phyloP scores from a whole-genome alignment of 2,329 filamentous ascomycete species.

The Claviceps sp. region DNA sequence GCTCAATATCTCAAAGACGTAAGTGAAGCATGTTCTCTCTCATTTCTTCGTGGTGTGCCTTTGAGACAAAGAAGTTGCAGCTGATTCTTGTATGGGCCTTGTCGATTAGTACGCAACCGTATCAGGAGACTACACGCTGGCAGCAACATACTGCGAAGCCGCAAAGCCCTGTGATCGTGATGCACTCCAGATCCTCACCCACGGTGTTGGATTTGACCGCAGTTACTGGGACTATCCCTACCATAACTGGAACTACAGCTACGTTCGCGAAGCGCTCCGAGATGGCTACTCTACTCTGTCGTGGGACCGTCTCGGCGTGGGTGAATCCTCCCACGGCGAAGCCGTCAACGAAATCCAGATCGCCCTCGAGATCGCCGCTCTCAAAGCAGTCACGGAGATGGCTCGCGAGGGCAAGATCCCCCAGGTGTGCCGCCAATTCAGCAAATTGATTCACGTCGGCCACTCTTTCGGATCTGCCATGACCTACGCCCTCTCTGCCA shows the following conservation, averaged over 20 bases:
- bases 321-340: conserved; percentile 42
- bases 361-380: conserved; percentile 42
- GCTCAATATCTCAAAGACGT: conserved; percentile 29
- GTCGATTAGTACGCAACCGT: conserved; percentile 30
- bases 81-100: background rate
- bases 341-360: conserved; percentile 47
- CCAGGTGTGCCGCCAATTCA: conserved; percentile 22
- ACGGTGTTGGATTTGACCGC: conserved; percentile 26
- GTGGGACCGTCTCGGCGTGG: conserved; percentile 50
- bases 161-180: conserved; percentile 24
- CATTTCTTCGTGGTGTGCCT: too few species aligned
- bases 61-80: background rate
- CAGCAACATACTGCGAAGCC: conserved; percentile 48
- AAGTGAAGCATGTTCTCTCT: background rate
- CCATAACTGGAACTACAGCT: conserved; percentile 49
- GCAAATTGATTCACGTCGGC: conserved; percentile 43
- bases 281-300: conserved; percentile 45
- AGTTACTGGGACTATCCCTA: conserved; percentile 49
- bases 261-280: conserved; percentile 40
- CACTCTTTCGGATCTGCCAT: conserved; percentile 51
- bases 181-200: conserved; percentile 26
- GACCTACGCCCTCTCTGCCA: conserved; percentile 39
- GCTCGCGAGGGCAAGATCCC: conserved; percentile 32
- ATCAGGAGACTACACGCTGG: conserved; percentile 41
- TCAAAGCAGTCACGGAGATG: conserved; percentile 36